phyloP scores from a whole-genome alignment of 2,329 filamentous ascomycete genomes.

The Aphanoascus verrucosus region DNA sequence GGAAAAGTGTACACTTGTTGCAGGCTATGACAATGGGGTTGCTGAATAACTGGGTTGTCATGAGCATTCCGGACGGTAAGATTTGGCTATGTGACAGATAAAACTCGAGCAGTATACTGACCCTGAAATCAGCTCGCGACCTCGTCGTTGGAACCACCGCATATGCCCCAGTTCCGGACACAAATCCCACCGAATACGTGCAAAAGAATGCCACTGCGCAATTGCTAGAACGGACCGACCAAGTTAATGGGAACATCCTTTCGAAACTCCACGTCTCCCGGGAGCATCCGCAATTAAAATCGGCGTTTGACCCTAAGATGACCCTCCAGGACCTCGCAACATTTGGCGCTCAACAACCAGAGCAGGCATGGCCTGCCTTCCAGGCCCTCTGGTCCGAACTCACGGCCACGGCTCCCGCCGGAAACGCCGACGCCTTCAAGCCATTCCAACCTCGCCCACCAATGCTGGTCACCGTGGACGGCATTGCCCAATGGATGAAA shows the following conservation, averaged over 20 bases:
- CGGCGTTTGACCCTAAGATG: slow-evolving; percentile 47
- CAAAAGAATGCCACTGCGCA: slow-evolving; percentile 69
- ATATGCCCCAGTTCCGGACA: slow-evolving; percentile 58
- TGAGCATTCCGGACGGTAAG: slow-evolving; percentile 81
- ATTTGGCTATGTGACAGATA: neutral
- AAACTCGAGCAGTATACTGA: neutral
- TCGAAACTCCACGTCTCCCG: slow-evolving; percentile 41
- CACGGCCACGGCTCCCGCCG: slow-evolving; percentile 38
- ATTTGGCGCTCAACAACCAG: slow-evolving; percentile 60
- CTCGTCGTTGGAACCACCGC: slow-evolving; percentile 69
- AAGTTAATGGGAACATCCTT: slow-evolving; percentile 61
- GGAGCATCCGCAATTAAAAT: slow-evolving; percentile 48
- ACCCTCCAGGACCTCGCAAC: slow-evolving; percentile 58
- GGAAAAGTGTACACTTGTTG: slow-evolving; percentile 77
- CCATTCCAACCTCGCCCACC: slow-evolving; percentile 44
- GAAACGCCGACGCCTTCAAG: slow-evolving; percentile 30
- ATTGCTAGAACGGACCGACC: slow-evolving; percentile 60
- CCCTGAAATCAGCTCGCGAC: slow-evolving; percentile 55
- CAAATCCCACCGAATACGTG: slow-evolving; percentile 50
- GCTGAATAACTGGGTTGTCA: slow-evolving; percentile 74
- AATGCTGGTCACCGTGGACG: slow-evolving; percentile 68
- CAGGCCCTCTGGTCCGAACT: slow-evolving; percentile 73
- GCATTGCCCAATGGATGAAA: slow-evolving; percentile 70
- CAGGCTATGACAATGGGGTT: slow-evolving; percentile 76
- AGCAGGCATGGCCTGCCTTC: slow-evolving; percentile 71